Evolutionary conservation across 1,284 basidiomycete species (phyloP).

Genomic region (Tilletia horrida): DNA sequence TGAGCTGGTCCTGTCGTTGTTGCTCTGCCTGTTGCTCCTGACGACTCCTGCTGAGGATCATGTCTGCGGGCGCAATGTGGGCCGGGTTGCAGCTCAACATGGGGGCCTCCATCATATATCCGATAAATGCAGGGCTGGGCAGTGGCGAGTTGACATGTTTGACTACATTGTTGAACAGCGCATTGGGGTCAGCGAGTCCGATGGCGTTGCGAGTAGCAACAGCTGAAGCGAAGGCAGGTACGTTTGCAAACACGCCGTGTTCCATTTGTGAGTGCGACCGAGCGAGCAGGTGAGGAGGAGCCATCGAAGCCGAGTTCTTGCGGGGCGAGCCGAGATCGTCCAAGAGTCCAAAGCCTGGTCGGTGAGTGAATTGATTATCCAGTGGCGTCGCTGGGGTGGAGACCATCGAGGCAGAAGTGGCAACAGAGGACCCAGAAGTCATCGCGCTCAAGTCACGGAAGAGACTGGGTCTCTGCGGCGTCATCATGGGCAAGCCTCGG

Average conservation of each 20-base stretch:
- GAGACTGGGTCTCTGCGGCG: constrained; percentile 3
- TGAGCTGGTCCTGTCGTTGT: background rate
- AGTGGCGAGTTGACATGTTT: background rate
- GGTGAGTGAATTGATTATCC: background rate
- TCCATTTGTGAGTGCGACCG: constrained; percentile 11
- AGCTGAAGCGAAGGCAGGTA: background rate
- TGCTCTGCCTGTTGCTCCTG: background rate
- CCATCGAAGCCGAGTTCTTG: background rate
- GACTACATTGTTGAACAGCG: constrained; percentile 1
- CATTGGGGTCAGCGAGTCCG: background rate
- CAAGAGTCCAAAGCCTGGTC: background rate
- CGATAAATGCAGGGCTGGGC: constrained; percentile 8
- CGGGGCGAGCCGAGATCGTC: constrained; percentile 2
- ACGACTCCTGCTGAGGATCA: background rate
- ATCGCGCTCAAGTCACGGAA: constrained; percentile 4
- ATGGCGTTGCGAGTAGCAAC: background rate
- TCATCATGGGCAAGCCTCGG: constrained; percentile 11
- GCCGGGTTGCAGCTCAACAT: constrained; percentile 13
- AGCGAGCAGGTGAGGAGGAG: background rate
- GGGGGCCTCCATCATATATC: background rate
- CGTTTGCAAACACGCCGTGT: background rate
- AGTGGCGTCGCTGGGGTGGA: constrained; percentile 7
- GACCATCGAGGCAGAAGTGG: background rate
- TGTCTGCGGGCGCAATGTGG: constrained; percentile 6
- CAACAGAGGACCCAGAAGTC: background rate